Percentiles rank a stretch among this genome's conserved stretches.
phyloP scores from a whole-genome alignment of 805 yeast species.

The Ogataea trehalophila region DNA sequence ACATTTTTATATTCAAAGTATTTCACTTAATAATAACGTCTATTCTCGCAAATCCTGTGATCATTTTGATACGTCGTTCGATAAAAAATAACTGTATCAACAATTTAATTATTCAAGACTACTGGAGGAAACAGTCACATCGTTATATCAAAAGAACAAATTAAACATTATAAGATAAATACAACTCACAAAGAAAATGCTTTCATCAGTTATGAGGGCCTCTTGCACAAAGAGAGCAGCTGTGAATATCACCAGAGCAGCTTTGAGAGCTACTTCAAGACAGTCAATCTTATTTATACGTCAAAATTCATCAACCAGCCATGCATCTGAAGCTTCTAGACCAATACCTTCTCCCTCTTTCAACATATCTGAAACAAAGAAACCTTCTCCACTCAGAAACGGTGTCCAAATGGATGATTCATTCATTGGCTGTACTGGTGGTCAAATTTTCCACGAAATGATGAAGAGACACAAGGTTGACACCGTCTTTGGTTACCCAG shows the following conservation, averaged over 20 bases:
- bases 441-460: conserved; percentile 98
- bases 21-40: no score
- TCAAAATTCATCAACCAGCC: conserved; percentile 18
- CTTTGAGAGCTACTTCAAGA: not conserved
- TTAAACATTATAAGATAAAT: conserved; percentile 14
- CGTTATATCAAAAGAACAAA: not conserved
- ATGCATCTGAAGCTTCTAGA: conserved; percentile 14
- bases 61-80: no score
- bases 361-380: conserved; percentile 29
- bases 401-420: conserved; percentile 62
- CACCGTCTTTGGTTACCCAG: conserved; percentile 96
- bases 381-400: conserved; percentile 13
- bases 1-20: no score
- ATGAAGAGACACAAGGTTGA: conserved; percentile 95
- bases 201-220: conserved; percentile 9
- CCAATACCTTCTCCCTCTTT: conserved; percentile 48
- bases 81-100: no score
- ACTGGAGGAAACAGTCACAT: not conserved
- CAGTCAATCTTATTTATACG: conserved; percentile 7
- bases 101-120: no score
- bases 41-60: no score
- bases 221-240: conserved; percentile 1
- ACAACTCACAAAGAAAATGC: not conserved
- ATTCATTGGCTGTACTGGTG: conserved; percentile 94
- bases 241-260: conserved; percentile 1